Base-by-base conservation (phyloP, 2,329 filamentous ascomycete genomes). In the Xylariaceae sp. region DNA sequence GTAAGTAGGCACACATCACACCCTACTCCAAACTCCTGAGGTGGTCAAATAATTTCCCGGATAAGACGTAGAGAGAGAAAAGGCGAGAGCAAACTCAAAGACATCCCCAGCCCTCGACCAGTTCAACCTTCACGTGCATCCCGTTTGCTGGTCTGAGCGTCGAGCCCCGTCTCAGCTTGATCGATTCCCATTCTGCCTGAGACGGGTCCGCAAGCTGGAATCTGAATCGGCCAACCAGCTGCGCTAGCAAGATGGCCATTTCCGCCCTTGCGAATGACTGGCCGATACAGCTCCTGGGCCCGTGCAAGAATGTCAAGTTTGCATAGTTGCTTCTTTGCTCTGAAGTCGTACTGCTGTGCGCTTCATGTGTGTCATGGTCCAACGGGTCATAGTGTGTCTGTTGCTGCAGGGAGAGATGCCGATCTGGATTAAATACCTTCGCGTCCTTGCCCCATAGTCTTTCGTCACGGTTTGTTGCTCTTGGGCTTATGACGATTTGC, bases 391-490 rank as follows among this genome's bases (percentile, higher is more conserved):
- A 14, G 1, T 47, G 42, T 31, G 30, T 30, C 42, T 44, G 42
- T 27, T 48, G 54, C 2, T 48, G 22, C 15, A 50, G 48, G n/a
- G 46, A 51, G 5, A 56, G 45, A 31, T 56, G 49, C 32, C 54
- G 46, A 17, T 57, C 44, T 5, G 55, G 55, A 22, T 57, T 52
- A 40, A 57, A 57, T 18, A 51, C 44, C 4, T 45, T 18, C 12
- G 55, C 55, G 15, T 57, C 53, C 5, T 53, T 45, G 9, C 55
- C 55, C 55, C 55, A 57, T 33, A 57, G 53, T 11, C 47, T 35
- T 11, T 46, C 17, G 14, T 51, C 44, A 6, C n/a, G 49, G 15
- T 57, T 57, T 10, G 48, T 55, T 6, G 48, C 55, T 30, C 46
- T 47, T 2, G 53, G 53, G 11, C 44, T 49, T 22, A 57, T 49